Conservation (phyloP, 306 rosid species). For the Astragalus membranaceus region DNA sequence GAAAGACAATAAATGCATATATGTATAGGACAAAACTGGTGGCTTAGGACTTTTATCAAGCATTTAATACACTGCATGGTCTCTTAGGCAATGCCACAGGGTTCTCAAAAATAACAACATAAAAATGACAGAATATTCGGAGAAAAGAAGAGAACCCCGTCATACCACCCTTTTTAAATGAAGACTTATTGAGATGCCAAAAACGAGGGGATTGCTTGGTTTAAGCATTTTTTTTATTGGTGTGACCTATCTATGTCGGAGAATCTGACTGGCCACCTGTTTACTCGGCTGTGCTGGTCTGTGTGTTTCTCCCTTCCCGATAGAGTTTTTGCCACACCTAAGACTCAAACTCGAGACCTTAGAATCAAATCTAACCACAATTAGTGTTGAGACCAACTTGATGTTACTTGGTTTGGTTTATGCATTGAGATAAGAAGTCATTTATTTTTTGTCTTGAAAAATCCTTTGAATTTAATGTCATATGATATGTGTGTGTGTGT, state of each 20-base stretch:
- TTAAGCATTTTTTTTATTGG: background rate
- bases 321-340: no score
- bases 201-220: background rate
- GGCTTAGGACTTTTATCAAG: background rate
- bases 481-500: background rate
- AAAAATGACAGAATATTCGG: conserved; percentile 5
- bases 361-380: no score
- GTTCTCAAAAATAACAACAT: background rate
- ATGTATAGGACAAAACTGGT: conserved; percentile 7
- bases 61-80: conserved; percentile 19
- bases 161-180: background rate
- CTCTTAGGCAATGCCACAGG: conserved; percentile 3
- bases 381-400: no score
- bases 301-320: no score
- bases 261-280: no score
- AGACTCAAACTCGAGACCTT: no score
- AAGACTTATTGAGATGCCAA: background rate
- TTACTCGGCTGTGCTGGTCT: no score
- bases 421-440: background rate
- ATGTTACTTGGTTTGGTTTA: no score
- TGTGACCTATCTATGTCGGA: no score
- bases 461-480: background rate
- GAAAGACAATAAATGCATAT: conserved; percentile 19
- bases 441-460: background rate
- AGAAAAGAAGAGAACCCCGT: background rate